Base-by-base conservation (phyloP, 2,329 filamentous ascomycete species). In the Nothomitra cinnamomea region DNA sequence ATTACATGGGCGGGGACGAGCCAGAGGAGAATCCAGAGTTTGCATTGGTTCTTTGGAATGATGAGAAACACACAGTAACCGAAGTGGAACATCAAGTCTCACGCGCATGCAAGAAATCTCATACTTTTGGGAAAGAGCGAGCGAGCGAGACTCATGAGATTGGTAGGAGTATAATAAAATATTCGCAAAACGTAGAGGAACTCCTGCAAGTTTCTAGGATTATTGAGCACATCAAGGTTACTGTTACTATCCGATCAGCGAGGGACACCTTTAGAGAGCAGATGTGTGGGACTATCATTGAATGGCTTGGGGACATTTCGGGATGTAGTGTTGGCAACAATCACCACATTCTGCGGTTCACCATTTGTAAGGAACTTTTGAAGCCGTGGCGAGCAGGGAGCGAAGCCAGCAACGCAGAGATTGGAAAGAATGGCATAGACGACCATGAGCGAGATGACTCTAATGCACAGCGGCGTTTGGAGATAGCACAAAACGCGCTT, bases 261-360 rank as follows among this genome's bases (percentile, higher is more conserved):
- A 79, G 94, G 60, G 92, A 98, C 67, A 96, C 88, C 0, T 98
- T 96, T 69, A 79, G 92, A 56, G 92, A 98, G 65, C 86, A 96
- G 65, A 98, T 98, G 94, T 95, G 89, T 61, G 88, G 86, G n/a
- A 87, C 88, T 15, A 90, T 98, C 57, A 84, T 98, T 53, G 89
- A 95, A 61, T 98, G 94, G 94, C 76, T 98, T 19, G 78, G 82
- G 52, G 94, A 98, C 66, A 94, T 98, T 61, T 79, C 88, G 6
- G 88, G 88, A 28, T 95, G 89, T 66, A 84, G 80, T 53, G 85
- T 95, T 48, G 87, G 87, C 1, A 73, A 79, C 32, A 87, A 98
- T 62, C 78, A 81, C 57, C 75, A 85, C 56, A 80, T 96, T 17
- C 72, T 98, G 43, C 79, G 88, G 38, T 82, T 80, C 52, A 80